Conservation (phyloP, 1,284 basidiomycete species). For the Fomes fomentarius region DNA sequence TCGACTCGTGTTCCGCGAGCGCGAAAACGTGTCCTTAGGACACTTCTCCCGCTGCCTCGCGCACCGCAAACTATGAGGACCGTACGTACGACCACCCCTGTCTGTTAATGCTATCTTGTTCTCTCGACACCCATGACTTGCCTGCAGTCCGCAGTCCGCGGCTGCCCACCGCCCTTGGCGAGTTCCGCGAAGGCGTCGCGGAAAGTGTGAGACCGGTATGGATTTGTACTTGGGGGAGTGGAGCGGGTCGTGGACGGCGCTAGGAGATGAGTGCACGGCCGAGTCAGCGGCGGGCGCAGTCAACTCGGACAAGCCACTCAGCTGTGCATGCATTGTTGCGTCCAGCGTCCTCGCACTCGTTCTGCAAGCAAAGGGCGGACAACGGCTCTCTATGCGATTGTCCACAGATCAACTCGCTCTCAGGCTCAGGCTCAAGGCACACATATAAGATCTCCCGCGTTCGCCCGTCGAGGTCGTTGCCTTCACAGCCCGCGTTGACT, state of each 20-base stretch:
- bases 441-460: slow-evolving; percentile 9
- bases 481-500: slow-evolving; percentile 21
- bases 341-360: background rate
- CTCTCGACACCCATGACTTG: slow-evolving; percentile 1
- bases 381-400: slow-evolving; percentile 16
- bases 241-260: background rate
- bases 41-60: background rate
- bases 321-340: slow-evolving; percentile 4
- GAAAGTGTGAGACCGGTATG: too few relatives aligned
- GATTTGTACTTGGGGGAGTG: too few relatives aligned
- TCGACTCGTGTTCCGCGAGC: background rate
- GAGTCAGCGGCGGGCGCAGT: background rate
- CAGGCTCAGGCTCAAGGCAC: slow-evolving; percentile 3
- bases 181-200: background rate
- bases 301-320: background rate
- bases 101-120: slow-evolving; percentile 12
- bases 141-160: background rate
- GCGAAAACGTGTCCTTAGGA: background rate
- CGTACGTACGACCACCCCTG: slow-evolving; percentile 6
- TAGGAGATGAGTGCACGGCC: background rate
- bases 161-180: background rate
- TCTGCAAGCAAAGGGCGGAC: slow-evolving; percentile 1
- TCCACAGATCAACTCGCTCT: slow-evolving; percentile 10
- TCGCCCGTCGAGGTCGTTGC: slow-evolving; percentile 12
- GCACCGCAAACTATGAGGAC: background rate